A percentile compares a stretch with the other conserved stretches of the same genome.
phyloP scores from a whole-genome alignment of 768 basidiomycete genomes.

The Mycena olivaceomarginata region DNA sequence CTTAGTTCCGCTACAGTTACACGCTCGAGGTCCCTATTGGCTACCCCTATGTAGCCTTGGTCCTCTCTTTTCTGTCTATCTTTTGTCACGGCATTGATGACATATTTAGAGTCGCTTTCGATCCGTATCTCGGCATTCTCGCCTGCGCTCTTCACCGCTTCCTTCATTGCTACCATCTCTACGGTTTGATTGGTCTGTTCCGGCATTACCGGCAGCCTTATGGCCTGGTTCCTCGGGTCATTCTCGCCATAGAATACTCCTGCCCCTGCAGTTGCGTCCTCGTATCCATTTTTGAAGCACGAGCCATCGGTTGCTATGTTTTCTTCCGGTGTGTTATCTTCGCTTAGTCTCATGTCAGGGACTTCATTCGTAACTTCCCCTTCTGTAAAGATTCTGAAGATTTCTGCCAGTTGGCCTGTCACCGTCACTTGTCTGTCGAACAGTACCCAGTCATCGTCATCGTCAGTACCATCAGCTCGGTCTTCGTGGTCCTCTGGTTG shows the following conservation, averaged over 20 bases:
- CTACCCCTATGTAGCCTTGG: conserved; percentile 45
- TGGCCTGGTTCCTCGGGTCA: conserved; percentile 39
- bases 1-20: conserved; percentile 32
- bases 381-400: conserved; percentile 38
- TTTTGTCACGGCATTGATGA: conserved; percentile 46
- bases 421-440: conserved; percentile 18
- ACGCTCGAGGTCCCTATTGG: conserved; percentile 42
- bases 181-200: conserved; percentile 47
- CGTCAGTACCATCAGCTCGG: background rate
- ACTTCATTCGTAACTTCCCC: conserved; percentile 1
- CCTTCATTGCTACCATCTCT: conserved; percentile 42
- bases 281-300: conserved; percentile 44
- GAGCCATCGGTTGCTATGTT: conserved; percentile 49
- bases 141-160: conserved; percentile 8
- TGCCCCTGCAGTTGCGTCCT: conserved; percentile 44
- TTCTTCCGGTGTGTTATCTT: background rate
- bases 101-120: conserved; percentile 48
- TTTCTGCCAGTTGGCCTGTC: background rate
- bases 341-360: background rate
- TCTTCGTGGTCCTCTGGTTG: conserved; percentile 38
- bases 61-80: conserved; percentile 50
- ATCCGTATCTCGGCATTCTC: conserved; percentile 34
- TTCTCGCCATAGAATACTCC: conserved; percentile 43
- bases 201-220: conserved; percentile 32
- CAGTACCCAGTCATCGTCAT: background rate